These are phyloP conservation scores for Starmerella floris DNA, from an alignment of 805 yeast species.

Conservation along the genomic window DNA sequence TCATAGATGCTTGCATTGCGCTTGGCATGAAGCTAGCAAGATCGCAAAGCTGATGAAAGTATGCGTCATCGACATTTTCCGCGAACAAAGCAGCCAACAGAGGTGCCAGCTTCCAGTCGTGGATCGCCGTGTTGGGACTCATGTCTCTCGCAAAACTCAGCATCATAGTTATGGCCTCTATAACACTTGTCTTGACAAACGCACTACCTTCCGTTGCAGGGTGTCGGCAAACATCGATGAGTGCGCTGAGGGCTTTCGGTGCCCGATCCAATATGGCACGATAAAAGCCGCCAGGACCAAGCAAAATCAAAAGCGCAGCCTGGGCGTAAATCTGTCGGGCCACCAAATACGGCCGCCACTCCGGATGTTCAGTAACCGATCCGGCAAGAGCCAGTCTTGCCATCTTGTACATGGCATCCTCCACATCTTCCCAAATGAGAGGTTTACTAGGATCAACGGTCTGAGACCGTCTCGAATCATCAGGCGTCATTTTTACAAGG, in stretches of 20 bases:
- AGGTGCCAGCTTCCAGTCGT: constrained; percentile 2
- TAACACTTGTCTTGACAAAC: neutral
- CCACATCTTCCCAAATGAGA: neutral
- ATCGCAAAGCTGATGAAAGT: constrained; percentile 5
- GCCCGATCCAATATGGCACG: neutral
- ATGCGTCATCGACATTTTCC: neutral
- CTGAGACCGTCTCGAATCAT: too few species aligned
- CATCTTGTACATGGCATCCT: neutral
- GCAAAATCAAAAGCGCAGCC: constrained; percentile 4
- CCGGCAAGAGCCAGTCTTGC: neutral
- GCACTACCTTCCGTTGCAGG: neutral
- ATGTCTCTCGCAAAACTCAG: neutral
- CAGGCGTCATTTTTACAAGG: too few species aligned
- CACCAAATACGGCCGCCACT: neutral
- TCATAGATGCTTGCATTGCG: neutral
- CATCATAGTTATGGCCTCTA: constrained; percentile 4
- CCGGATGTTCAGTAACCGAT: neutral
- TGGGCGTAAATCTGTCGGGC: constrained; percentile 5
- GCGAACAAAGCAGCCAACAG: constrained; percentile 1
- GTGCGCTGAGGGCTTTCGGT: constrained; percentile 6
- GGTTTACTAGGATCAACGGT: too few species aligned
- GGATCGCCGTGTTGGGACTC: neutral
- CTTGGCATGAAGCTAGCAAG: constrained; percentile 2
- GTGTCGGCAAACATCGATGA: constrained; percentile 5
- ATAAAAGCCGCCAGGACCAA: constrained; percentile 1